Evolutionary conservation across 441 rosid species (phyloP).

Genomic region (Aquilaria agallochum): DNA sequence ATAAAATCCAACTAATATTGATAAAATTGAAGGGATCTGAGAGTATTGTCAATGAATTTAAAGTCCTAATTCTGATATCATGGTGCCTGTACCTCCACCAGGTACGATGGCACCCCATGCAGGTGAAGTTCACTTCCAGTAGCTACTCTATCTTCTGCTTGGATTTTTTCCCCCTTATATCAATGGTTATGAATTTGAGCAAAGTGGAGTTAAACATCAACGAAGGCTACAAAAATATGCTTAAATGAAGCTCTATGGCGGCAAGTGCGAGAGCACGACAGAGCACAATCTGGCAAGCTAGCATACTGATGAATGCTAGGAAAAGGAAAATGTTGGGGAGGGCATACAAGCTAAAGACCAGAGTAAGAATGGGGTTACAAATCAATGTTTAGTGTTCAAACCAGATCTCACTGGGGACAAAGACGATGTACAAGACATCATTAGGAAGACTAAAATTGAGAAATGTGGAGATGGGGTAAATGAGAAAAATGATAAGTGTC

Average conservation of each 20-base stretch:
- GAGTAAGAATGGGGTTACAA: too few species aligned
- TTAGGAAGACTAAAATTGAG: too few species aligned
- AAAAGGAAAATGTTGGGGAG: slow-evolving; percentile 55
- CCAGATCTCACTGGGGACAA: too few species aligned
- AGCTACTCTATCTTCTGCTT: slow-evolving; percentile 58
- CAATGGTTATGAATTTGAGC: slow-evolving; percentile 64
- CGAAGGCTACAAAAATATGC: slow-evolving; percentile 12
- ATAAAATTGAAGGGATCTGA: slow-evolving; percentile 55
- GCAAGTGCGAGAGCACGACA: slow-evolving; percentile 31
- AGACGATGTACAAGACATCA: too few species aligned
- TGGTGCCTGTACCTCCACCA: slow-evolving; percentile 42
- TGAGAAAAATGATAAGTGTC: too few species aligned
- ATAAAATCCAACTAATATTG: slow-evolving; percentile 73
- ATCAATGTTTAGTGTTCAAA: too few species aligned
- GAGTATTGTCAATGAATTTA: slow-evolving; percentile 32
- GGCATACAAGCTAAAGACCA: slow-evolving; percentile 6
- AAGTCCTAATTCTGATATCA: slow-evolving; percentile 23
- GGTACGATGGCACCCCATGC: slow-evolving; percentile 33
- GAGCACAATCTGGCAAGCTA: slow-evolving; percentile 47
- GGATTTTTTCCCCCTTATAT: slow-evolving; percentile 46
- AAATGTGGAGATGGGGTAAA: too few species aligned
- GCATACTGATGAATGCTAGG: slow-evolving; percentile 43
- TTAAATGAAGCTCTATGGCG: slow-evolving; percentile 27
- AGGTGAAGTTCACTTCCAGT: slow-evolving; percentile 51
- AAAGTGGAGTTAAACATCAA: slow-evolving; percentile 56